Evolutionary conservation across 176 grass and related monocot species (phyloP).

Genomic region (Puccinellia tenuiflora): DNA sequence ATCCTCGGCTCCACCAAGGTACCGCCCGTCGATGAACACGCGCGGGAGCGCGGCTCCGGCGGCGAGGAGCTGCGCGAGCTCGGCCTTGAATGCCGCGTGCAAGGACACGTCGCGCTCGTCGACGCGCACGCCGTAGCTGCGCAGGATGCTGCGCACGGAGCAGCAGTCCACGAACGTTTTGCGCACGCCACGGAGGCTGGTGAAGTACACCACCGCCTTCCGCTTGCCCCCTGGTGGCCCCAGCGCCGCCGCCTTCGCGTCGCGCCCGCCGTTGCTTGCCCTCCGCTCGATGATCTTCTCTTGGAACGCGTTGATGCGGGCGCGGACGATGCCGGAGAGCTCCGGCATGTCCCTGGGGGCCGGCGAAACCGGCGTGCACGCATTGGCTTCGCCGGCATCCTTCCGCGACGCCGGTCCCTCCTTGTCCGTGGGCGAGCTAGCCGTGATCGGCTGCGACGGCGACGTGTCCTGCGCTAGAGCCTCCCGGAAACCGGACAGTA

Average conservation of each 20-base stretch:
- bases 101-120: slow-evolving; percentile 83
- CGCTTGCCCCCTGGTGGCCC: slow-evolving; percentile 31
- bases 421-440: background rate
- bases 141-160: slow-evolving; percentile 51
- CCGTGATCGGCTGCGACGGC: slow-evolving; percentile 7
- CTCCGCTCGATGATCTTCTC: slow-evolving; percentile 40
- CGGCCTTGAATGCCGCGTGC: slow-evolving; percentile 60
- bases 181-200: slow-evolving; percentile 64
- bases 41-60: slow-evolving; percentile 28
- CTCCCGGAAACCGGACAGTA: slow-evolving; percentile 49
- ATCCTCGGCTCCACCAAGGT: slow-evolving; percentile 68
- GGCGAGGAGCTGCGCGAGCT: slow-evolving; percentile 53
- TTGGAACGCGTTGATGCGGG: slow-evolving; percentile 47
- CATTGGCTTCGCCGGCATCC: background rate
- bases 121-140: slow-evolving; percentile 60
- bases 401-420: background rate
- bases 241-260: slow-evolving; percentile 5
- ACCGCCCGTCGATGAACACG: slow-evolving; percentile 52
- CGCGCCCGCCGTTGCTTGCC: slow-evolving; percentile 1
- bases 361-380: background rate
- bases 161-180: slow-evolving; percentile 77
- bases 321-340: slow-evolving; percentile 43
- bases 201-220: slow-evolving; percentile 77
- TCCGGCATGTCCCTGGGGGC: slow-evolving; percentile 23
- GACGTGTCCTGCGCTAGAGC: slow-evolving; percentile 27